phyloP scores from a whole-genome alignment of 2,329 filamentous ascomycete species.

The Tolypocladium tropicale region DNA sequence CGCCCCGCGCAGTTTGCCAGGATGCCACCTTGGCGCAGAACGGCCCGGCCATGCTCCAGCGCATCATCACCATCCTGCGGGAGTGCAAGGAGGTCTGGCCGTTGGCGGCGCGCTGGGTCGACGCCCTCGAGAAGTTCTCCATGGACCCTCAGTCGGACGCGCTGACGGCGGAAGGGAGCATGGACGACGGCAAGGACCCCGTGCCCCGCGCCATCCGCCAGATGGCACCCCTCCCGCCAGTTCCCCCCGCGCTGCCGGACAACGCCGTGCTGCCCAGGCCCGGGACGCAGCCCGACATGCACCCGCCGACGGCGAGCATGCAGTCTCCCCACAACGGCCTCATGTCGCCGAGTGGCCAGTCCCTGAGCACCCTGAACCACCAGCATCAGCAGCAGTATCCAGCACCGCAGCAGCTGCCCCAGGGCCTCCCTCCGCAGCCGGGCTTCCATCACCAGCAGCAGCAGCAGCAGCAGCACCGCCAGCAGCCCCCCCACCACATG shows the following conservation, averaged over 20 bases:
- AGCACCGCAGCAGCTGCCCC: slow-evolving; percentile 2
- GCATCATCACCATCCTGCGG: slow-evolving; percentile 33
- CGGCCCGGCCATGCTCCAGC: slow-evolving; percentile 35
- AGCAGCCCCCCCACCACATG: slow-evolving; percentile 8
- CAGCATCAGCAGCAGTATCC: slow-evolving; percentile 4
- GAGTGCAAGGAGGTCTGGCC: slow-evolving; percentile 43
- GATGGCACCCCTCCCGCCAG: slow-evolving; percentile 4
- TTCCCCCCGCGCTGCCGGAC: slow-evolving; percentile 6
- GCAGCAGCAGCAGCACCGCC: slow-evolving; percentile 11
- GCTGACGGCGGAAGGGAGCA: slow-evolving; percentile 32
- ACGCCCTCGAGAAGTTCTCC: slow-evolving; percentile 36
- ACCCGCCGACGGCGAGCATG: slow-evolving; percentile 6
- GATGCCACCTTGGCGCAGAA: slow-evolving; percentile 27
- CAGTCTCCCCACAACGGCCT: slow-evolving; percentile 4
- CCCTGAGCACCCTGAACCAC: slow-evolving; percentile 2
- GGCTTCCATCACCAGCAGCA: slow-evolving; percentile 7
- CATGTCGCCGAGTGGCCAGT: not conserved
- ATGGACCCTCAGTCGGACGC: slow-evolving; percentile 29
- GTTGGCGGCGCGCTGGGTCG: slow-evolving; percentile 41
- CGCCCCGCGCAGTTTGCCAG: slow-evolving; percentile 27
- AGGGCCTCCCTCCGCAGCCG: slow-evolving; percentile 9
- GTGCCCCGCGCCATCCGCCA: slow-evolving; percentile 14
- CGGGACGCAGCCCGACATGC: slow-evolving; percentile 12
- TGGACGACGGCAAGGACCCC: slow-evolving; percentile 36
- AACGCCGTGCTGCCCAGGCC: slow-evolving; percentile 10